Conservation (phyloP, 2,329 filamentous ascomycete species). For the Xylaria sp. region DNA sequence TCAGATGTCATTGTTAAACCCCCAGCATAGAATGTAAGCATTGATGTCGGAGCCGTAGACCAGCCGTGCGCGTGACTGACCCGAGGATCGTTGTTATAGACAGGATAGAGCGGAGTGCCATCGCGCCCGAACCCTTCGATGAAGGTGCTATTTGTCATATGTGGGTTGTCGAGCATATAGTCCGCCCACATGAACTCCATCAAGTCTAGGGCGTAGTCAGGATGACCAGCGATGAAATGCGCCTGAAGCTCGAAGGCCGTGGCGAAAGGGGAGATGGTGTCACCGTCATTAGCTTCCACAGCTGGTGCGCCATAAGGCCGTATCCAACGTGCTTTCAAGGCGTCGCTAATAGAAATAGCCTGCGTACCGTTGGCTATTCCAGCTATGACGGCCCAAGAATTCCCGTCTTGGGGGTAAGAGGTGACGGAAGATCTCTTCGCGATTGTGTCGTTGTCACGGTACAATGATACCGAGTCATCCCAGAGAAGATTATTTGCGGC, state of each 20-base stretch:
- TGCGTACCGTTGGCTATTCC: neutral
- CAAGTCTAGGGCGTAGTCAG: neutral
- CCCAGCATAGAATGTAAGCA: slow-evolving; percentile 1
- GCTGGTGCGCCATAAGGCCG: slow-evolving; percentile 3
- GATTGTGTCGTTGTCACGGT: slow-evolving; percentile 1
- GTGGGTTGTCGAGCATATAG: slow-evolving; percentile 8
- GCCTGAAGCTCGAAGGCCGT: slow-evolving; percentile 8
- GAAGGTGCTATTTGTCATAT: slow-evolving; percentile 13
- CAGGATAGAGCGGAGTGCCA: neutral
- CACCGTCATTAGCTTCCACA: neutral
- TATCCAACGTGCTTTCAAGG: neutral
- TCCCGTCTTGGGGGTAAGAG: slow-evolving; percentile 6
- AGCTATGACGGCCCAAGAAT: slow-evolving; percentile 4
- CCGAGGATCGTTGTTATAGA: slow-evolving; percentile 4
- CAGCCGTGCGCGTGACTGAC: slow-evolving; percentile 17
- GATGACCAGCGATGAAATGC: slow-evolving; percentile 3
- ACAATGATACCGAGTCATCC: neutral
- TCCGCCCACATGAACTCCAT: slow-evolving; percentile 8
- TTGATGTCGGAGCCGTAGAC: slow-evolving; percentile 7
- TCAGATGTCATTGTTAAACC: neutral
- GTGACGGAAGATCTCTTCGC: neutral
- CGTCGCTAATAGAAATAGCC: neutral
- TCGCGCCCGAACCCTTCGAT: neutral
- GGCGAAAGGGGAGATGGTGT: slow-evolving; percentile 9
- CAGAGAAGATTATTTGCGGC: neutral